These are phyloP conservation scores for Ephemerocybe angulata DNA, from an alignment of 768 basidiomycete genomes.

Conservation along the genomic window DNA sequence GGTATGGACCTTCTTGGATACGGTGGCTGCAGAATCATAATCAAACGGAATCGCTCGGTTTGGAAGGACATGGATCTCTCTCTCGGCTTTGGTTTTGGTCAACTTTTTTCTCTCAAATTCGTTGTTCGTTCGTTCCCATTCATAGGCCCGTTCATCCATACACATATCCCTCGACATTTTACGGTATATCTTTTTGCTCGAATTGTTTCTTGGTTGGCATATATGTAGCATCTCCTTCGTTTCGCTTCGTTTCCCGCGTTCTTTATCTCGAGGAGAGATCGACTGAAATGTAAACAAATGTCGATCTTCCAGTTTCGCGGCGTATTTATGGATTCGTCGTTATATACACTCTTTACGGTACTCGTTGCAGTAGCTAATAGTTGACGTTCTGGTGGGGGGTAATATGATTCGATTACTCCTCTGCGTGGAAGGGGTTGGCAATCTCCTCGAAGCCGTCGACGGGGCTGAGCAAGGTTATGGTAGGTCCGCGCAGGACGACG, in stretches of 20 bases:
- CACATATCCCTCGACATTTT: background rate
- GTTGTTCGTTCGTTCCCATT: background rate
- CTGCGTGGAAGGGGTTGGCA: constrained; percentile 78
- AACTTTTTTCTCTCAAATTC: background rate
- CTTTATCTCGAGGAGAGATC: background rate
- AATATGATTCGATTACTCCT: constrained; percentile 44
- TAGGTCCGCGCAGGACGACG: constrained; percentile 89
- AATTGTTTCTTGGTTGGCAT: background rate
- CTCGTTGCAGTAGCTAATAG: background rate
- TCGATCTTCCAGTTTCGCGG: background rate
- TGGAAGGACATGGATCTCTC: background rate
- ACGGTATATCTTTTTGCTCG: background rate
- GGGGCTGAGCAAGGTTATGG: constrained; percentile 90
- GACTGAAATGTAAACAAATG: background rate
- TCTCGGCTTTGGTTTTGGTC: background rate
- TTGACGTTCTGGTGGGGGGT: background rate
- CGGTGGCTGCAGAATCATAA: too few relatives aligned
- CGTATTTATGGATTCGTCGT: background rate
- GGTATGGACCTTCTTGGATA: background rate
- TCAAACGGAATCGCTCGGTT: background rate
- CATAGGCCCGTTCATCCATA: background rate
- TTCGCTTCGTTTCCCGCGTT: background rate
- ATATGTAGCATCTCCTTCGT: background rate
- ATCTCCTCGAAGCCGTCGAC: constrained; percentile 96
- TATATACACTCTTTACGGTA: background rate